Evolutionary conservation across 768 basidiomycete genomes (phyloP).

Genomic region (Tricholomella constricta): DNA sequence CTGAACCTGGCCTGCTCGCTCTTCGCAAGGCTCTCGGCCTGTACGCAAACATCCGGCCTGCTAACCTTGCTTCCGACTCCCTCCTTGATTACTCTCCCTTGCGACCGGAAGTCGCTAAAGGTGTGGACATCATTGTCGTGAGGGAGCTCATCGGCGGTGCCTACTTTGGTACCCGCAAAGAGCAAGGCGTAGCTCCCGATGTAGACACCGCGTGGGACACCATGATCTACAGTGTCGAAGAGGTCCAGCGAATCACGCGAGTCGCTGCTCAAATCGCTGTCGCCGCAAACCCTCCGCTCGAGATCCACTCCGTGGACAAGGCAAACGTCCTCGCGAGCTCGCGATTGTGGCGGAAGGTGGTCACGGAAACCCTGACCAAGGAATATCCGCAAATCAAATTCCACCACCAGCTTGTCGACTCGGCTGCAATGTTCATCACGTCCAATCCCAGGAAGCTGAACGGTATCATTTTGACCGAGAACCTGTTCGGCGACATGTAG

Average conservation of each 20-base stretch:
- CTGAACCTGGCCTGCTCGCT: slow-evolving; percentile 86
- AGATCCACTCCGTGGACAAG: slow-evolving; percentile 95
- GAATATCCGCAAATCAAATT: slow-evolving; percentile 90
- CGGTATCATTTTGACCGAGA: slow-evolving; percentile 93
- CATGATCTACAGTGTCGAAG: slow-evolving; percentile 88
- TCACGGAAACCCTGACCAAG: slow-evolving; percentile 76
- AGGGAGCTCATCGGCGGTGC: slow-evolving; percentile 96
- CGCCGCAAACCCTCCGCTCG: slow-evolving; percentile 77
- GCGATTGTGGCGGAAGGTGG: slow-evolving; percentile 91
- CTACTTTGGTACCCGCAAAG: slow-evolving; percentile 94
- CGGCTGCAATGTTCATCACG: slow-evolving; percentile 95
- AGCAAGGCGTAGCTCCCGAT: slow-evolving; percentile 69
- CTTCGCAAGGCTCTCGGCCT: slow-evolving; percentile 93
- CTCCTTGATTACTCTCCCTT: slow-evolving; percentile 88
- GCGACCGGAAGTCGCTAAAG: slow-evolving; percentile 77
- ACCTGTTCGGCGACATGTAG: slow-evolving; percentile 97
- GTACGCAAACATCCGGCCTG: slow-evolving; percentile 98
- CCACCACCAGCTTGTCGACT: slow-evolving; percentile 93
- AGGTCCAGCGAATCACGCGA: slow-evolving; percentile 92
- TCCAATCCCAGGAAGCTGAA: slow-evolving; percentile 89
- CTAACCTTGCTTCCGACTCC: slow-evolving; percentile 91
- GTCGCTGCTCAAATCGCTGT: slow-evolving; percentile 94
- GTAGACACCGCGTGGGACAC: slow-evolving; percentile 84
- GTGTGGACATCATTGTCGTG: slow-evolving; percentile 90
- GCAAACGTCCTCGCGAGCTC: slow-evolving; percentile 97